Conservation (phyloP, 352 stramenopile genomes). For the Saprolegnia diclina region DNA sequence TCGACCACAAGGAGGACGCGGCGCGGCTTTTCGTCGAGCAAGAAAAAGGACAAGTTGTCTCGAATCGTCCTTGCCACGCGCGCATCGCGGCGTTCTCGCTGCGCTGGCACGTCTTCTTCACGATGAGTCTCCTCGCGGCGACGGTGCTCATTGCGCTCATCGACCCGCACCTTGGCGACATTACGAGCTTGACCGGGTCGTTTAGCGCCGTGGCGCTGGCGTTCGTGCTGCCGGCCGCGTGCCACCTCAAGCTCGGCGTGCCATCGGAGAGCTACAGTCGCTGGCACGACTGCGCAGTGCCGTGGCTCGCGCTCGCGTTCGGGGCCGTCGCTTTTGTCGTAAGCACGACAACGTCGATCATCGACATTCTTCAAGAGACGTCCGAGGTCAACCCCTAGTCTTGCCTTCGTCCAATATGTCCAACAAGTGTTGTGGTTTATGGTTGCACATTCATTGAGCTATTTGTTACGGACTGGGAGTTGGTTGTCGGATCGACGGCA, state of each 20-base stretch:
- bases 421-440: not conserved
- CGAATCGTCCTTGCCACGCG: slow-evolving; percentile 25
- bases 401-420: no score
- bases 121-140: slow-evolving; percentile 31
- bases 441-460: no score
- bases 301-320: slow-evolving; percentile 17
- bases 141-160: slow-evolving; percentile 42
- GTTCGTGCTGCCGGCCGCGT: slow-evolving; percentile 48
- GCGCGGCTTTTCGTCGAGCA: slow-evolving; percentile 45
- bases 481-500: not conserved
- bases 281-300: slow-evolving; percentile 13
- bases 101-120: slow-evolving; percentile 28
- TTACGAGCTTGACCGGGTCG: slow-evolving; percentile 42
- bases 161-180: slow-evolving; percentile 29
- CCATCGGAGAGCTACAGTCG: not conserved
- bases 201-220: slow-evolving; percentile 39
- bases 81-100: slow-evolving; percentile 17
- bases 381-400: slow-evolving; percentile 1
- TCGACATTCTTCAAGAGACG: slow-evolving; percentile 2
- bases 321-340: slow-evolving; percentile 20
- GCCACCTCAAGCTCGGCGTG: slow-evolving; percentile 38
- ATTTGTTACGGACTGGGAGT: no score
- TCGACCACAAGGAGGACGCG: slow-evolving; percentile 27
- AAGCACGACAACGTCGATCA: slow-evolving; percentile 8
- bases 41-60: slow-evolving; percentile 9